A percentile compares a stretch with the other conserved stretches of the same genome.
phyloP scores from a whole-genome alignment of 2,329 filamentous ascomycete genomes.

The Scytalidium lignicola region DNA sequence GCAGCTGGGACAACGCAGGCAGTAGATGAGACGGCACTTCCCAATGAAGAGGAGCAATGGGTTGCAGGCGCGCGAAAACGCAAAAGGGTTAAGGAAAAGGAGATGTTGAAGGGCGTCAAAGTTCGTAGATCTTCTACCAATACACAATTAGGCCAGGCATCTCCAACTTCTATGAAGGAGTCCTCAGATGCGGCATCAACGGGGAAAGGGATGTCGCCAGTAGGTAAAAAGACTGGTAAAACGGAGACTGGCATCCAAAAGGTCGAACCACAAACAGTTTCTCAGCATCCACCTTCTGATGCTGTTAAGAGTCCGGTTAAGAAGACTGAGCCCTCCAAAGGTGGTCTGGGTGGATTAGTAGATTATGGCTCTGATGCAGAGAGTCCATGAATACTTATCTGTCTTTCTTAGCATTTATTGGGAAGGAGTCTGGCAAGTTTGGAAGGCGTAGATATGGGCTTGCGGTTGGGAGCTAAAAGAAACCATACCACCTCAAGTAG shows the following conservation, averaged over 20 bases:
- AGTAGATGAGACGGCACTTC: slow-evolving; percentile 11
- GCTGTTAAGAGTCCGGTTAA: slow-evolving; percentile 4
- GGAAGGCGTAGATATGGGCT: too few relatives aligned
- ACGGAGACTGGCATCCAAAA: not conserved
- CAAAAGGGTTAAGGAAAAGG: slow-evolving; percentile 34
- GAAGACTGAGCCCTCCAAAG: slow-evolving; percentile 20
- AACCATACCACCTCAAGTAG: too few relatives aligned
- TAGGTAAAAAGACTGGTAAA: not conserved
- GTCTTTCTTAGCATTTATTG: not conserved
- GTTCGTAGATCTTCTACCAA: slow-evolving; percentile 18
- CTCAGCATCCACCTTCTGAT: not conserved
- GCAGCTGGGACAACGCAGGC: slow-evolving; percentile 3
- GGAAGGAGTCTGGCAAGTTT: not conserved
- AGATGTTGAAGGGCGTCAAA: slow-evolving; percentile 28
- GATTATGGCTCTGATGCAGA: slow-evolving; percentile 53
- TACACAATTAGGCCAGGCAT: not conserved
- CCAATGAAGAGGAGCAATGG: slow-evolving; percentile 30
- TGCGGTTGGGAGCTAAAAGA: too few relatives aligned
- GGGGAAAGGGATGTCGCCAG: not conserved
- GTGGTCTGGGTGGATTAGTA: slow-evolving; percentile 37
- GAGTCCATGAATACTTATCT: not conserved
- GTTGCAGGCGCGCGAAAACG: slow-evolving; percentile 31
- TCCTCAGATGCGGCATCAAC: not conserved
- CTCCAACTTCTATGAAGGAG: not conserved
- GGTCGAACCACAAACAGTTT: not conserved